Evolutionary conservation across 768 basidiomycete genomes (phyloP), one percentile per base, ranked within the genome.

Genomic region (Suillus fuscotomentosus): DNA sequence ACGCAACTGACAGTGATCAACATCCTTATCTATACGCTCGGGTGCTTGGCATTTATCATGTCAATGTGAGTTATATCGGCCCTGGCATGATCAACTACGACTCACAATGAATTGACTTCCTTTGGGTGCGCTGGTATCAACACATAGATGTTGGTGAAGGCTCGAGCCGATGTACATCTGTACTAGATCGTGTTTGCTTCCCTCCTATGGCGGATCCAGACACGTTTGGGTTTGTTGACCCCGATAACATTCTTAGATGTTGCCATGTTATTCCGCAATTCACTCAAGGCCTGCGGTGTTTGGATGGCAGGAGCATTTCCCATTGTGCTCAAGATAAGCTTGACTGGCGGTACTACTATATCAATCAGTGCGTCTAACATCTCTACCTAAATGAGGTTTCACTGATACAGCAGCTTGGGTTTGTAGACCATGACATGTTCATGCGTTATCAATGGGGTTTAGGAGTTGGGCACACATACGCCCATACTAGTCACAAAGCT

Each of bases 31-130:
- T 14, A 11, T 63, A 65, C 14, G 54, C 62, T 36, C 41, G 24
- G 0, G 62, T 65, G 6, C 24, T 71, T 11, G 66, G 70, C 39
- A 65, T 72, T 3, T 72, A 63, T 60, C 71, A 72, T 47, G 70
- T 63, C 14, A 62, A 69, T 39, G 68, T 63, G 0, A 43, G 63
- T 3, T 61, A 61, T 39, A 15, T 36, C 55, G 60, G 50, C 31
- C 45, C 27, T 39, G 27, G 27, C 8, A 54, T 39, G 24, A 38
- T 27, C 3, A 34, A 65, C 39, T 64, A 64, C 6, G 2, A 13
- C 7, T 38, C 41, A 0, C 15, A 60, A 3, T 22, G 38, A 24
- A 36, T 67, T 8, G 61, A 65, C 31, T 61, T 67, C 47, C 39
- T 67, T 22, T 65, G 64, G 66, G 66, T 67, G 22, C 39, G 38